These are phyloP conservation scores for Chytriomyces sp. DNA, from an alignment of 192 early-diverging fungal genomes.

Conservation along the genomic window DNA sequence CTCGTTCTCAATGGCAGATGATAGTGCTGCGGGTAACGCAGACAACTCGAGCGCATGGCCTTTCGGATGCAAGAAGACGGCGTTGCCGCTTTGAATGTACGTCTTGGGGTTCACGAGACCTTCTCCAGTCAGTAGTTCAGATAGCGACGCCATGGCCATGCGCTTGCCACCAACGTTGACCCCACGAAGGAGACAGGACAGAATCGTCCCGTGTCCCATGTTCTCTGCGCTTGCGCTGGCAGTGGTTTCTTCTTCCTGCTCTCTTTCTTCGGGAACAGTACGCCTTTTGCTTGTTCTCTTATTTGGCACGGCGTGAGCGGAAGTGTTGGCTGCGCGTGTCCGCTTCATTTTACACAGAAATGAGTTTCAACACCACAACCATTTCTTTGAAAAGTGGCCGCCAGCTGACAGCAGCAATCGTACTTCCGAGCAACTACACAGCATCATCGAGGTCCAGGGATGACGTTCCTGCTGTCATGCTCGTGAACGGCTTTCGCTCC, in stretches of 20 bases:
- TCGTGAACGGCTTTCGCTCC: constrained; percentile 12
- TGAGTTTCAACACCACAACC: too few relatives aligned
- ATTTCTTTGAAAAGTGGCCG: too few relatives aligned
- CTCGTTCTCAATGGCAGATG: neutral
- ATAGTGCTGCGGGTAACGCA: neutral
- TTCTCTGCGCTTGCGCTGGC: neutral
- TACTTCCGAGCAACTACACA: too few relatives aligned
- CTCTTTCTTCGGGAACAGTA: neutral
- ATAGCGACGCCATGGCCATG: constrained; percentile 4
- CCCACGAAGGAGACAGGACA: constrained; percentile 13
- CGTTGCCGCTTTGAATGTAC: constrained; percentile 30
- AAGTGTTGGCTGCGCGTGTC: too few relatives aligned
- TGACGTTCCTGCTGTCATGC: neutral
- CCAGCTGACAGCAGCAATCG: too few relatives aligned
- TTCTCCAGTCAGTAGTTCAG: neutral
- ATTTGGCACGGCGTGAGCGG: neutral
- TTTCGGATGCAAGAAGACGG: constrained; percentile 21
- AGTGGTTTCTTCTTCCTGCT: neutral
- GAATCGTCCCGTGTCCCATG: neutral
- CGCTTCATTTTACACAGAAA: too few relatives aligned
- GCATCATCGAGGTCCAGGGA: too few relatives aligned
- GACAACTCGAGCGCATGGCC: neutral
- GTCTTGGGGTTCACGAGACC: constrained; percentile 6
- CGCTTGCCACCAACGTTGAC: constrained; percentile 18
- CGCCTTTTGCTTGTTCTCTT: constrained; percentile 3